phyloP scores from a whole-genome alignment of 768 basidiomycete genomes.

The Lenzites betulinus region DNA sequence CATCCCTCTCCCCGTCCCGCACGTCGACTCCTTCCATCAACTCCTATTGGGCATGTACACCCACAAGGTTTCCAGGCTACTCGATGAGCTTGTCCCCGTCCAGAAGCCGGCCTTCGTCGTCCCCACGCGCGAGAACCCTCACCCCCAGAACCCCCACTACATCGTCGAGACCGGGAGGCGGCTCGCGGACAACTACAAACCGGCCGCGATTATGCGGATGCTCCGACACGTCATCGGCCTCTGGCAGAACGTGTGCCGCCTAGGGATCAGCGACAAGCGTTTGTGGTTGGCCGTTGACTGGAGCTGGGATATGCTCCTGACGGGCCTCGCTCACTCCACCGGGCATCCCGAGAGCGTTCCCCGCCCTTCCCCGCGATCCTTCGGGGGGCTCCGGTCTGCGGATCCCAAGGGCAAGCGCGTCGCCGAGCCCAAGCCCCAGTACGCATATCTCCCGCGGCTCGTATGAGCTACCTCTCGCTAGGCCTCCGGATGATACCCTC shows the following conservation, averaged over 20 bases:
- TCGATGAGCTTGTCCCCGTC: slow-evolving; percentile 63
- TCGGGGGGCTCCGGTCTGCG: not conserved
- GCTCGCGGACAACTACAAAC: slow-evolving; percentile 30
- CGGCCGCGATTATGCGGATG: slow-evolving; percentile 50
- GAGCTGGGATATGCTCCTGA: slow-evolving; percentile 68
- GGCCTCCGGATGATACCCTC: too few relatives aligned
- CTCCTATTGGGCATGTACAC: slow-evolving; percentile 72
- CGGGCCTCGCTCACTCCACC: slow-evolving; percentile 41
- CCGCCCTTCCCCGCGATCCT: slow-evolving; percentile 8
- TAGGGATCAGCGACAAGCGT: slow-evolving; percentile 66
- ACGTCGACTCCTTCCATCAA: slow-evolving; percentile 65
- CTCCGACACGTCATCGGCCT: slow-evolving; percentile 58
- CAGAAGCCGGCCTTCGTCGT: slow-evolving; percentile 33
- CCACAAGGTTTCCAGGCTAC: slow-evolving; percentile 57
- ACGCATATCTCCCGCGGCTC: too few relatives aligned
- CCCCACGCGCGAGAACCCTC: slow-evolving; percentile 19
- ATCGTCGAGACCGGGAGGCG: slow-evolving; percentile 24
- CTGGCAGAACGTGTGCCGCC: slow-evolving; percentile 70
- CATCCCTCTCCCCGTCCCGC: slow-evolving; percentile 69
- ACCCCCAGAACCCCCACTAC: slow-evolving; percentile 26
- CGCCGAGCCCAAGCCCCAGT: too few relatives aligned
- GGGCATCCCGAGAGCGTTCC: slow-evolving; percentile 16
- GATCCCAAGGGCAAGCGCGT: too few relatives aligned
- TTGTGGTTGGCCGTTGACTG: slow-evolving; percentile 70
- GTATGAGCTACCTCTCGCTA: too few relatives aligned